Base-by-base conservation (phyloP, 2,329 filamentous ascomycete species). In the Fonsecaea pedrosoi region DNA sequence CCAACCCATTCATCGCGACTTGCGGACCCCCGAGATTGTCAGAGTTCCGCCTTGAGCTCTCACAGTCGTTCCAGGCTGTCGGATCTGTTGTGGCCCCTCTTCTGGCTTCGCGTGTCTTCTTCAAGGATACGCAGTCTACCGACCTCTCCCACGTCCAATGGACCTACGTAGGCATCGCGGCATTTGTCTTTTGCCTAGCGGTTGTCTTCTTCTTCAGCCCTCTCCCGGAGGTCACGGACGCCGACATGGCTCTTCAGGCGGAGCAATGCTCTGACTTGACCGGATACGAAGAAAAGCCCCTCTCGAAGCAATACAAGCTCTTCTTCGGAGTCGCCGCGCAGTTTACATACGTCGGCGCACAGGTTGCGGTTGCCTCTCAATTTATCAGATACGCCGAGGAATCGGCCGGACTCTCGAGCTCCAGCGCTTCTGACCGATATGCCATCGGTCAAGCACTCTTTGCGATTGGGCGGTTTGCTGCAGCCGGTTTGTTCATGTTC, bases 401-500 rank as follows among this genome's bases (percentile, higher is more conserved):
- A 70, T 89, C 87, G 0, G 77, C 83, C 1, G 77, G 78, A 15
- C 84, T 89, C 10, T 75, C 79, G 3, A 81, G 88, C 3, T 74
- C 86, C 0, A 79, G 84, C 0, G 90, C 84, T 1, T 85, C 90
- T 5, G 89, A 89, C 71, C 91, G 91, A 71, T 83, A 92, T 12
- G 90, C 91, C n/a, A 90, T 90, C 1, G 91, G 90, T 0, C 90
- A 94, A 75, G 90, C 88, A 6, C 84, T 85, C 10, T 94, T 94
- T 73, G 88, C 91, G 0, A 75, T 90, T 0, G 92, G 92, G 8
- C 87, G 91, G 2, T 94, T 94, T 77, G 79, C 83, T n/a, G 91
- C 90, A 21, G 85, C 85, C 0, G 82, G 83, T 8, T 74, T 94
- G 1, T 90, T 91, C 90, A 86, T 85, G 68, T 90, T 82, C 74